Evolutionary conservation across 2,329 filamentous ascomycete genomes (phyloP).

Genomic region (Fusarium metavorans): DNA sequence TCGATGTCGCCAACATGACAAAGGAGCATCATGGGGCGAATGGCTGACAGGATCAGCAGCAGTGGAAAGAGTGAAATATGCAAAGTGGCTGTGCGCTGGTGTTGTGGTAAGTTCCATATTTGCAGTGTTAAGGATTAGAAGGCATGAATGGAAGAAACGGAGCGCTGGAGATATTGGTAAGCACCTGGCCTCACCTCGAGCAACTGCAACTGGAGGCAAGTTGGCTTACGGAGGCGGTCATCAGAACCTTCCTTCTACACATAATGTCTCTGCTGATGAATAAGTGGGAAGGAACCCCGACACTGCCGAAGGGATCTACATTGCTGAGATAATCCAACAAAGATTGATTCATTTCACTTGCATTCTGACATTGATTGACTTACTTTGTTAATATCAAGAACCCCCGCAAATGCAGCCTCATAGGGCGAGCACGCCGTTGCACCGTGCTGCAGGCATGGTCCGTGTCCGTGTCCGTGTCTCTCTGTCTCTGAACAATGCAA

Average conservation of each 20-base stretch:
- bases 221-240: not conserved
- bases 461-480: not conserved
- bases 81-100: constrained; percentile 21
- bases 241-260: not conserved
- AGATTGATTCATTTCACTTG: not conserved
- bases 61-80: constrained; percentile 1
- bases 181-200: not conserved
- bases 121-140: not conserved
- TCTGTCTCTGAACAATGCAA: not conserved
- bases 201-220: not conserved
- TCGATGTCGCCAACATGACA: constrained; percentile 24
- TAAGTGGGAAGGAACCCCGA: not conserved
- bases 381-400: not conserved
- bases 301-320: not conserved
- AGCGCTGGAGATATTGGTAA: not conserved
- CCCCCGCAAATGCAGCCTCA: constrained; percentile 17
- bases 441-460: constrained; percentile 6
- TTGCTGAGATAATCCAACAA: not conserved
- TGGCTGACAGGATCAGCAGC: constrained; percentile 3
- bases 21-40: constrained; percentile 6
- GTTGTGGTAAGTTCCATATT: not conserved
- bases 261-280: not conserved
- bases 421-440: constrained; percentile 21
- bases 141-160: not conserved
- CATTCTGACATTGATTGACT: not conserved